Percentiles rank a stretch among this genome's conserved stretches.
phyloP scores from a whole-genome alignment of 805 yeast species.

The Torulaspora microellipsoides region DNA sequence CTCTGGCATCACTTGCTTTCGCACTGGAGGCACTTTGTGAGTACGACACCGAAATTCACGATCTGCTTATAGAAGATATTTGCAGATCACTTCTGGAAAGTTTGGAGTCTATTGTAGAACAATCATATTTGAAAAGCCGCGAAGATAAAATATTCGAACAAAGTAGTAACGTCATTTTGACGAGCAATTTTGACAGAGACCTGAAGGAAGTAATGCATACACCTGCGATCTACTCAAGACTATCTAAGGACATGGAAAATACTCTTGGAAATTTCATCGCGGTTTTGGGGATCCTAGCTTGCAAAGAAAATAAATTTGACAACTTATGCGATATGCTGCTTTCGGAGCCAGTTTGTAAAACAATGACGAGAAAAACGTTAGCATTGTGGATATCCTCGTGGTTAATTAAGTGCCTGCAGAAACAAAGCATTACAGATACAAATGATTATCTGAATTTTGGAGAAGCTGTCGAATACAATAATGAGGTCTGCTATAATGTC shows the following conservation, averaged over 20 bases:
- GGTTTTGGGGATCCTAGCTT: constrained; percentile 1
- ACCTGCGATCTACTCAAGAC: constrained; percentile 19
- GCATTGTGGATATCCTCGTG: constrained; percentile 40
- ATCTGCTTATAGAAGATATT: constrained; percentile 5
- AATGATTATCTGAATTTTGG: constrained; percentile 11
- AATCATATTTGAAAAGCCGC: constrained; percentile 1
- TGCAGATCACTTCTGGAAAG: constrained; percentile 4
- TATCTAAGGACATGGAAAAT: constrained; percentile 23
- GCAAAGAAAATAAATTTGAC: constrained; percentile 4
- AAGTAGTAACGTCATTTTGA: constrained; percentile 18
- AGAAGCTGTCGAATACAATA: constrained; percentile 3
- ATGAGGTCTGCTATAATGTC: constrained; percentile 28
- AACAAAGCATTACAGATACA: constrained; percentile 20
- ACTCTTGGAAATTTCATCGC: constrained; percentile 4
- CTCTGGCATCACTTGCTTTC: constrained; percentile 10
- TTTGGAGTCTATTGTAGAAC: constrained; percentile 2
- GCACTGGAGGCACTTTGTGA: constrained; percentile 10
- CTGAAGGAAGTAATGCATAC: constrained; percentile 2
- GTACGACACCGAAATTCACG: constrained; percentile 1
- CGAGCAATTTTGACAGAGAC: constrained; percentile 7
- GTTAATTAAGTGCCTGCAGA: constrained; percentile 26
- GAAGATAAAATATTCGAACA: constrained; percentile 17
- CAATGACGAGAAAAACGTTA: constrained; percentile 12
- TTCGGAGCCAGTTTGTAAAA: constrained; percentile 12
- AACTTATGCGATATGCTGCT: constrained; percentile 21